Evolutionary conservation across 306 rosid genomes (phyloP), one percentile per base, ranked within the genome.

Genomic region (Styphnolobium japonicum): DNA sequence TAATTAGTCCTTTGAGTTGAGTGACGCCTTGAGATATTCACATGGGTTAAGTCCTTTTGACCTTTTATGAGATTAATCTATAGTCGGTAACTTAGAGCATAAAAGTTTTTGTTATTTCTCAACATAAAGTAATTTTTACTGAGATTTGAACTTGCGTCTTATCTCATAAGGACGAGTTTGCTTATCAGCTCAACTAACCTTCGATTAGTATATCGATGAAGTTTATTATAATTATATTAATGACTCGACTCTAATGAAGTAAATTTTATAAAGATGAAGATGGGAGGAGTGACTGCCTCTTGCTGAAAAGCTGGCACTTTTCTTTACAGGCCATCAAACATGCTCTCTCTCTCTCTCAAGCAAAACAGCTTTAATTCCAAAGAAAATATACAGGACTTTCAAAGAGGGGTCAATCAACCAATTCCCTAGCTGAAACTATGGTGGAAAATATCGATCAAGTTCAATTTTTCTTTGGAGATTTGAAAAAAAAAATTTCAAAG

Each of bases 281-380:
- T 65, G 37, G 80, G 22, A 57, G 46, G 52, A 29, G 36, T 74
- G 80, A 84, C 79, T 80, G 86, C 48, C 80, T 64, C 83, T 37
- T 66, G 76, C 85, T 78, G 86, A 90, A 89, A 92, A 86, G 89
- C 91, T 86, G 94, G 73, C 78, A 77, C 63, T 68, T 77, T 75
- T 79, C 68, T 87, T 86, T 89, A 77, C 87, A 82, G 73, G 87
- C 94, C 87, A 88, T 84, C 86, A 63, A 83, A 80, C 89, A 77
- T 71, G 80, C 81, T 74, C 81, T 65, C 79, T 78, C 75, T 45
- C 71, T 71, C 52, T 64, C 64, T 15, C 34, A 72, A 83, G 63
- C 36, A 68, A 55, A 46, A 64, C 80, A 60, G 45, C 78, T 81
- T 75, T 76, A 60, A 64, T 81, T 78, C 75, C 10, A 74, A 76